Percentiles rank a stretch among this genome's conserved stretches.
These are phyloP conservation scores for Rhypophila decipiens DNA, from an alignment of 495 filamentous ascomycete genomes.

Conservation along the genomic window DNA sequence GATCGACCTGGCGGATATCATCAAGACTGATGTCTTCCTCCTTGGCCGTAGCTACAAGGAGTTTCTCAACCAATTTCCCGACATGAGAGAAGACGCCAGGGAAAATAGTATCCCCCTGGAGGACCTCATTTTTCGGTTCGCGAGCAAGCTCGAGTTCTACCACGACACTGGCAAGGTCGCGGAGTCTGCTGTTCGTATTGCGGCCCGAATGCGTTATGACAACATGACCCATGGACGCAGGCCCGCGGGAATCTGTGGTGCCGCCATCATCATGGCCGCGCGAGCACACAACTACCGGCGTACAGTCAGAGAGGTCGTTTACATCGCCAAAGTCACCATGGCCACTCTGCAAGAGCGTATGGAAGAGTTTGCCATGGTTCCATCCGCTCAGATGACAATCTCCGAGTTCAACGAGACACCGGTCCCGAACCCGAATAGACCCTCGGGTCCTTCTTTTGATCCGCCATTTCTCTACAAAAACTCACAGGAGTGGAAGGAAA, in stretches of 20 bases:
- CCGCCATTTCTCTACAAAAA: slow-evolving; percentile 77
- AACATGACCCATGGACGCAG: slow-evolving; percentile 93
- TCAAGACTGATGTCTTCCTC: slow-evolving; percentile 86
- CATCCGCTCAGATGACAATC: slow-evolving; percentile 71
- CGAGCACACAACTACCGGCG: slow-evolving; percentile 97
- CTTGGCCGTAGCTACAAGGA: slow-evolving; percentile 78
- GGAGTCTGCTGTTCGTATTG: slow-evolving; percentile 74
- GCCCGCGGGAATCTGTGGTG: slow-evolving; percentile 90
- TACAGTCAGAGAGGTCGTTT: slow-evolving; percentile 86
- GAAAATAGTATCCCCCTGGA: slow-evolving; percentile 74
- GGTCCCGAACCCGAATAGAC: slow-evolving; percentile 26
- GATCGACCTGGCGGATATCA: slow-evolving; percentile 87
- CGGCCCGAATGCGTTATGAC: slow-evolving; percentile 87
- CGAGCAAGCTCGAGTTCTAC: slow-evolving; percentile 83
- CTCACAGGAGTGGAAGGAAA: slow-evolving; percentile 44
- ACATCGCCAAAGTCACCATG: slow-evolving; percentile 91
- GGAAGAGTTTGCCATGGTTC: slow-evolving; percentile 79
- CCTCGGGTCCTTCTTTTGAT: slow-evolving; percentile 53
- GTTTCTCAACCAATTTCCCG: slow-evolving; percentile 60
- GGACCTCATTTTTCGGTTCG: slow-evolving; percentile 83
- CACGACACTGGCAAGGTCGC: slow-evolving; percentile 70
- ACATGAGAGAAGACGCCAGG: slow-evolving; percentile 39
- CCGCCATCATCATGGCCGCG: slow-evolving; percentile 86
- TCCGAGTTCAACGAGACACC: slow-evolving; percentile 68
- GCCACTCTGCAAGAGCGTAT: slow-evolving; percentile 83